phyloP scores from a whole-genome alignment of 2,329 filamentous ascomycete species.

The Arachnopeziza araneosa region DNA sequence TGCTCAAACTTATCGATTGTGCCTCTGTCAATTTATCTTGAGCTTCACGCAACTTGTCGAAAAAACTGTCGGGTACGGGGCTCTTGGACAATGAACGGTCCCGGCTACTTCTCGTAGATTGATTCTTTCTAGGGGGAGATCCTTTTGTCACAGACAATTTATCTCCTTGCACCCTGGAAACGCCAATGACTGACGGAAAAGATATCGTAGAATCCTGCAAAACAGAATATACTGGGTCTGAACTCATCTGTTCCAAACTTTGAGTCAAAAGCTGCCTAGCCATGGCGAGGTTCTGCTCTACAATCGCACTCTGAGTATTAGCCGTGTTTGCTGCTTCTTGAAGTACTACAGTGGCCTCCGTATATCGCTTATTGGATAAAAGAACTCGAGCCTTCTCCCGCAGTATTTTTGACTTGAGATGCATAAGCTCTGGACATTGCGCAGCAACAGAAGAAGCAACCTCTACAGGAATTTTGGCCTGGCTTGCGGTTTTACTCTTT shows the following conservation, averaged over 20 bases:
- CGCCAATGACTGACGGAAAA: conserved; percentile 58
- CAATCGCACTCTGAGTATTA: conserved; percentile 37
- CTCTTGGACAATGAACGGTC: conserved; percentile 18
- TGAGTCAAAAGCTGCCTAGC: conserved; percentile 64
- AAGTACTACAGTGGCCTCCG: conserved; percentile 51
- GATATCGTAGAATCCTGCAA: conserved; percentile 91
- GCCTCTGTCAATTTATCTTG: conserved; percentile 61
- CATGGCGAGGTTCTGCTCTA: conserved; percentile 52
- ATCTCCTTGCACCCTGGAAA: conserved; percentile 17
- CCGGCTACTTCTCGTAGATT: conserved; percentile 8
- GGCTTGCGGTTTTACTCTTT: conserved; percentile 27
- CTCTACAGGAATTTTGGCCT: conserved; percentile 21
- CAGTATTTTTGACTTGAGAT: conserved; percentile 43
- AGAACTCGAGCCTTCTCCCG: conserved; percentile 45
- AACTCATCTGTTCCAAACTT: conserved; percentile 66
- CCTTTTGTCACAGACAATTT: conserved; percentile 14
- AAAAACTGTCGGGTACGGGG: conserved; percentile 32
- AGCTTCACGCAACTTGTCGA: conserved; percentile 49
- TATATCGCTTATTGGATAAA: conserved; percentile 44
- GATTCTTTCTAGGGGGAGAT: conserved; percentile 21
- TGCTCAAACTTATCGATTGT: conserved; percentile 43
- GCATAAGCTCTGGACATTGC: conserved; percentile 33
- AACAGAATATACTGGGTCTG: conserved; percentile 80
- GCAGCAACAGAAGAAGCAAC: conserved; percentile 17
- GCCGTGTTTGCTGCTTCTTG: conserved; percentile 43